Evolutionary conservation across 2,329 filamentous ascomycete genomes (phyloP), one percentile per base, ranked within the genome.

Genomic region (Fusarium cyanostomum): DNA sequence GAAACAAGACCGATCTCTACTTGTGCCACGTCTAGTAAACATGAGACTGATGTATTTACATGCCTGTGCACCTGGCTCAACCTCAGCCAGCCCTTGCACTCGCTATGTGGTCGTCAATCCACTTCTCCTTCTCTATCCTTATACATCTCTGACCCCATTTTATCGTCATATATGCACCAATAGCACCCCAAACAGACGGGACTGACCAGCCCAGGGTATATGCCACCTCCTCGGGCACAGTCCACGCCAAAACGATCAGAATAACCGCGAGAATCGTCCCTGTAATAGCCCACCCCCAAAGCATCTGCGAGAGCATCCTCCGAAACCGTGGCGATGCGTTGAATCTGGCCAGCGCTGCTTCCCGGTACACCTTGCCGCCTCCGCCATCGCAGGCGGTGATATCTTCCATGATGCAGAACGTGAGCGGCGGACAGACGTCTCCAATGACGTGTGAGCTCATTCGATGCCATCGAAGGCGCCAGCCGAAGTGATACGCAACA

Each of bases 61-160:
- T 2, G n/a, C 16, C n/a, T 37, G 34, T 37, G 21, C 21, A 21
- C 21, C 34, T 37, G n/a, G 11, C 35, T 38, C 15, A 41, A 27
- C 28, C 24, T 13, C 30, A 38, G 28, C 45, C 34, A 12, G 18
- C 15, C 11, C 24, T 27, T 28, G 15, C 5, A 5, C 8, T 41
- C 1, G 18, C 1, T 30, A 37, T 34, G 0, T 46, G 41, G 21
- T 64, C 59, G 3, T 41, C 43, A 1, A n/a, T 1, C 61, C 59
- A 64, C 2, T 44, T 64, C 33, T 64, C 55, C 7, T 41, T 45
- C n/a, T 64, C 61, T 64, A 64, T 60, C 18, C 44, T 18, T n/a
- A 64, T 21, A 7, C 39, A 64, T 8, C 59, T 59, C n/a, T 64
- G 59, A 3, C 61, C 55, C 61, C 59, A 64, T 64, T 45, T 56